Percentiles rank a stretch among this genome's conserved stretches.
Conservation (phyloP, 169 alveolate genomes). For the Cryptosporidium parvum region DNA sequence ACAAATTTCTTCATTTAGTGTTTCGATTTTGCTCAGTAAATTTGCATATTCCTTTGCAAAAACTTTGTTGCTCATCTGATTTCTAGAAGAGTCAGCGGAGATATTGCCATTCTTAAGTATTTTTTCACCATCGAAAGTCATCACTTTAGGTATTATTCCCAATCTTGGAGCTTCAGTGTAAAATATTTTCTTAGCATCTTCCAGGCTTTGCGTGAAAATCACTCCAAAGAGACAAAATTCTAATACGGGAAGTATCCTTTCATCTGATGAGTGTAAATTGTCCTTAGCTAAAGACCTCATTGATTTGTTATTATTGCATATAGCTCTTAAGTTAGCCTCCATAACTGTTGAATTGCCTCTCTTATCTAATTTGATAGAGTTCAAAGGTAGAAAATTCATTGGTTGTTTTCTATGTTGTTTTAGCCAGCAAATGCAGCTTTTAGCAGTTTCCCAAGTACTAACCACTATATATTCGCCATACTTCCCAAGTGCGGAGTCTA, state of each 20-base stretch:
- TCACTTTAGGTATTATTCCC: slow-evolving; percentile 37
- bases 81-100: slow-evolving; percentile 12
- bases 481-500: slow-evolving; percentile 50
- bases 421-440: slow-evolving; percentile 48
- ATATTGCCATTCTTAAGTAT: slow-evolving; percentile 65
- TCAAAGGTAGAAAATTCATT: slow-evolving; percentile 50
- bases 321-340: slow-evolving; percentile 38
- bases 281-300: slow-evolving; percentile 63
- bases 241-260: slow-evolving; percentile 45
- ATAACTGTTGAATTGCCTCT: neutral
- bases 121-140: slow-evolving; percentile 67
- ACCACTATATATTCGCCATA: slow-evolving; percentile 55
- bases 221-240: slow-evolving; percentile 32
- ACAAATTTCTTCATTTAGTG: slow-evolving; percentile 20
- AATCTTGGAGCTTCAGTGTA: slow-evolving; percentile 64
- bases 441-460: slow-evolving; percentile 55
- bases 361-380: slow-evolving; percentile 12
- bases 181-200: slow-evolving; percentile 64
- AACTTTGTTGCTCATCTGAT: neutral
- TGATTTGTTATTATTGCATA: slow-evolving; percentile 31
- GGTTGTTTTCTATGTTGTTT: slow-evolving; percentile 35
- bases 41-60: slow-evolving; percentile 40
- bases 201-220: slow-evolving; percentile 27
- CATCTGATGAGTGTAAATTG: slow-evolving; percentile 66
- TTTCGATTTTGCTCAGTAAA: neutral